These are phyloP conservation scores for Cynara cardunculus DNA, from an alignment of 129 eudicot genomes.

Conservation along the genomic window DNA sequence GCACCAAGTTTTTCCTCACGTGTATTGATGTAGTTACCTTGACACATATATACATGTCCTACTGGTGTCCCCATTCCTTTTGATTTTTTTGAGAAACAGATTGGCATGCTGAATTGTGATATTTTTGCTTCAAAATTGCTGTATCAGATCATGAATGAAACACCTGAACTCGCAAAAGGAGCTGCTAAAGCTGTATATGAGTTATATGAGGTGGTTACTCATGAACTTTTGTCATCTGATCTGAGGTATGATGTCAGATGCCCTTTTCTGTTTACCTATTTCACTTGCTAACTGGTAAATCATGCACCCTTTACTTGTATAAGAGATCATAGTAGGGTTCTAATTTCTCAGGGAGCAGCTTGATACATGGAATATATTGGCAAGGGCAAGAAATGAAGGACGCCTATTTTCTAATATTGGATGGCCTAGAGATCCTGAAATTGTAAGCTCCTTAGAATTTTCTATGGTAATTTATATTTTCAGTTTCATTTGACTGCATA, in stretches of 20 bases:
- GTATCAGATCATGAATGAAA: slow-evolving; percentile 63
- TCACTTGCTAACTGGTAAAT: not conserved
- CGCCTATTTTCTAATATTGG: slow-evolving; percentile 81
- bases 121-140: not conserved
- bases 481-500: not conserved
- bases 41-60: not conserved
- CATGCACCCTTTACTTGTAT: not conserved
- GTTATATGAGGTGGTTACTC: slow-evolving; percentile 89
- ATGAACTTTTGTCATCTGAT: slow-evolving; percentile 68
- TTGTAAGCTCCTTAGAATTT: slow-evolving; percentile 44
- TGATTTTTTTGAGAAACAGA: not conserved
- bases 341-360: slow-evolving; percentile 68
- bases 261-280: not conserved
- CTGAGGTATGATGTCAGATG: slow-evolving; percentile 49
- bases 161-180: slow-evolving; percentile 83
- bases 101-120: not conserved
- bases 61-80: not conserved
- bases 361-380: slow-evolving; percentile 86
- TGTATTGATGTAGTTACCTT: too few species aligned
- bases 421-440: slow-evolving; percentile 95
- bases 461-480: not conserved
- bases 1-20: too few species aligned
- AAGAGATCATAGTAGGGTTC: not conserved
- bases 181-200: slow-evolving; percentile 90
- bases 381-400: slow-evolving; percentile 84